phyloP scores from a whole-genome alignment of 495 filamentous ascomycete species.

The Daldinia loculata region DNA sequence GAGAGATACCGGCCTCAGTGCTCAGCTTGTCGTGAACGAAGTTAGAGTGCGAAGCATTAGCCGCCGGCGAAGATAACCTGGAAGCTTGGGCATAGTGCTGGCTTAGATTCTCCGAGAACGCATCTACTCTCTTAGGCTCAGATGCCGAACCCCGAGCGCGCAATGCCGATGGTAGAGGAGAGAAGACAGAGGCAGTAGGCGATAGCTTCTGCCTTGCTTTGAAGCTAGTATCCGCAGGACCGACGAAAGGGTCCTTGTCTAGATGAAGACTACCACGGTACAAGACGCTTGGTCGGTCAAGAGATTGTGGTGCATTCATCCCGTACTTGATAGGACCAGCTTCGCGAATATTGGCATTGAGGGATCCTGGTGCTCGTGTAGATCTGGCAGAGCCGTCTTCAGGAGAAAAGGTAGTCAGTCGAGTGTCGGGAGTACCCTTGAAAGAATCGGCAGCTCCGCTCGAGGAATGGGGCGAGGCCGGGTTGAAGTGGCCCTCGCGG shows the following conservation, averaged over 20 bases:
- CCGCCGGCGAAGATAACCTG: conserved; percentile 9
- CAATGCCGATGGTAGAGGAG: conserved; percentile 48
- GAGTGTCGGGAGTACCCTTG: conserved; percentile 70
- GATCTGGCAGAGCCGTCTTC: conserved; percentile 58
- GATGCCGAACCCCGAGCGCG: conserved; percentile 44
- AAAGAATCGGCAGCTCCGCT: conserved; percentile 62
- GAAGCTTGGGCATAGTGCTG: conserved; percentile 15
- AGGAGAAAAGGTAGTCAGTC: conserved; percentile 69
- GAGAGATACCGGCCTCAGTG: conserved; percentile 50
- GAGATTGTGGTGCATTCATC: conserved; percentile 20
- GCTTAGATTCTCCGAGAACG: conserved; percentile 12
- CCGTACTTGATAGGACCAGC: conserved; percentile 33
- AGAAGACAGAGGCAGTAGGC: conserved; percentile 59
- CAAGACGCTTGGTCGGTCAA: conserved; percentile 30
- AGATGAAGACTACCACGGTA: conserved; percentile 24
- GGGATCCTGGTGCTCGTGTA: conserved; percentile 40
- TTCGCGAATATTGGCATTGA: conserved; percentile 36
- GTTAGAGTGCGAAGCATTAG: neutral
- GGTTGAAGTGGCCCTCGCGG: conserved; percentile 53
- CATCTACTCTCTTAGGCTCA: conserved; percentile 30
- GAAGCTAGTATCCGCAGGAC: conserved; percentile 32
- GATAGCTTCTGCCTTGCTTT: conserved; percentile 57
- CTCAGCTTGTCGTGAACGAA: conserved; percentile 45
- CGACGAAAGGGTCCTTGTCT: conserved; percentile 58
- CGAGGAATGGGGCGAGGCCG: conserved; percentile 66